These are phyloP conservation scores for Haberlea rhodopensis DNA, from an alignment of 257 asterid species.

Conservation along the genomic window DNA sequence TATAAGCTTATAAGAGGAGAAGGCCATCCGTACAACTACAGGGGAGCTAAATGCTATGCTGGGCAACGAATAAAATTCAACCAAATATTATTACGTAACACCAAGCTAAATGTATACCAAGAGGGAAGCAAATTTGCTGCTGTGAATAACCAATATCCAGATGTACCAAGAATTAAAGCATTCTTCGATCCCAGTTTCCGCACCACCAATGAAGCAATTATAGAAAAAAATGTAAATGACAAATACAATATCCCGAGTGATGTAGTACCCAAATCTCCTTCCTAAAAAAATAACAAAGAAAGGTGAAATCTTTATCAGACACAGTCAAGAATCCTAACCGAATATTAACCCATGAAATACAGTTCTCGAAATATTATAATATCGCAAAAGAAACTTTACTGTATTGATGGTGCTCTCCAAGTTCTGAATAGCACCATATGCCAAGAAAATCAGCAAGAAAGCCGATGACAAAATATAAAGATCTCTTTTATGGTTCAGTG, in stretches of 20 bases:
- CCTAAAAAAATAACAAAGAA: slow-evolving; percentile 41
- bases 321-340: background rate
- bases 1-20: too few species aligned
- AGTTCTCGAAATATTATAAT: background rate
- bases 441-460: slow-evolving; percentile 79
- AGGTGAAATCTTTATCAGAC: background rate
- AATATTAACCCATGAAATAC: background rate
- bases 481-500: slow-evolving; percentile 63
- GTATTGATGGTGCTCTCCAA: slow-evolving; percentile 88
- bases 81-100: slow-evolving; percentile 4
- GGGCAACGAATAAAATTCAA: slow-evolving; percentile 20
- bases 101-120: slow-evolving; percentile 48
- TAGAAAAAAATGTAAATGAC: slow-evolving; percentile 72
- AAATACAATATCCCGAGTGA: slow-evolving; percentile 86
- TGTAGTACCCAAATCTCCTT: slow-evolving; percentile 82
- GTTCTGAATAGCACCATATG: slow-evolving; percentile 97
- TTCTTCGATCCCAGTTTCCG: slow-evolving; percentile 76
- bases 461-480: slow-evolving; percentile 71
- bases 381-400: slow-evolving; percentile 30
- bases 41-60: background rate
- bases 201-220: slow-evolving; percentile 79
- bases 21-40: too few species aligned
- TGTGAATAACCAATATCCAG: slow-evolving; percentile 87
- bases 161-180: slow-evolving; percentile 80
- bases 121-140: slow-evolving; percentile 95